Evolutionary conservation across 78 protist species (phyloP), one percentile per base, ranked within the genome.

Genomic region (Dictyostelium citrinum): DNA sequence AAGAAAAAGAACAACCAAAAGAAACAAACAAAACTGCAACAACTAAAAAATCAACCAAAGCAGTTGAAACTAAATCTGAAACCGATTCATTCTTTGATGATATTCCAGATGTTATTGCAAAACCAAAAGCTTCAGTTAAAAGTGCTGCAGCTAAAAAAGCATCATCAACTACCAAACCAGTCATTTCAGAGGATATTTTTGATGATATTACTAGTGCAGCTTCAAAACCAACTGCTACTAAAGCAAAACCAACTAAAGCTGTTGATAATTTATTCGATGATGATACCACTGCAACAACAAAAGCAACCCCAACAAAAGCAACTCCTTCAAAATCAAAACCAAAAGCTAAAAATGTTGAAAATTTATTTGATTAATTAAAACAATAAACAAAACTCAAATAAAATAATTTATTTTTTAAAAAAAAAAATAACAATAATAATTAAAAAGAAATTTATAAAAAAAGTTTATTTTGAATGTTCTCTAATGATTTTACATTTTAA

Each of bases 81-180:
- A 33, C 71, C 2, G 93, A 88, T 35, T 78, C 84, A 35, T 77
- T 88, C 60, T 88, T 88, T 79, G 93, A 88, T 78, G 85, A 78
- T 33, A 17, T 88, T 2, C 93, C 93, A 41, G 71, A 11, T 22
- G 81, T 68, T 16, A 33, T 68, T 39, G 24, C 51, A 0, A 78
- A 49, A 78, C 60, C 83, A 78, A 78, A 78, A 58, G 24, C 93
- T 31, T 71, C 79, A 17, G 60, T 61, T 35, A 51, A 22, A 9
- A 71, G 45, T 10, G 29, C 75, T 12, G 41, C 81, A 11, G n/a
- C 82, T 8, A 85, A 74, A 17, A 35, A 41, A 46, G 61, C 90
- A 14, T 20, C 64, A 55, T 20, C 64, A 55, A n/a, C 90, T n/a
- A 46, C 75, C 11, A 83, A 67, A 41, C 29, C 43, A 49, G 51